Evolutionary conservation across 768 basidiomycete genomes (phyloP), one percentile per base, ranked within the genome.

Genomic region (Podaxis sp.): DNA sequence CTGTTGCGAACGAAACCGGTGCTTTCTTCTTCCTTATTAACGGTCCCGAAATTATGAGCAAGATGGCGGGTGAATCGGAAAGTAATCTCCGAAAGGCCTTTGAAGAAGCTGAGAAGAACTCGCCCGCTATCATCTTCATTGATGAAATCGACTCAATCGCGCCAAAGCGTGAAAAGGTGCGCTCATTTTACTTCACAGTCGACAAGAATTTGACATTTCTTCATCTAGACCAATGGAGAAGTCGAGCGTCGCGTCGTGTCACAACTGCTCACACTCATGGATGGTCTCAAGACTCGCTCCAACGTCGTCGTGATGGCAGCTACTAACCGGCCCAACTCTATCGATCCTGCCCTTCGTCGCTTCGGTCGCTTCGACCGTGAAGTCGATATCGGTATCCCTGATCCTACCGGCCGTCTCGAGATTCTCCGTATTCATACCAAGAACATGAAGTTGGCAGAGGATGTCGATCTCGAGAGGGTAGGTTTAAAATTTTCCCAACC

Each of bases 1-100:
- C 97, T 6, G 97, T 99, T 52, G 97, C 97, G 66, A 99, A 99
- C 74, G 97, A 99, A 78, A 99, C 97, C 28, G 97, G 97, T 55
- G 97, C 97, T 15, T 99, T 99, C 87, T 99, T 99, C 86, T 99
- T 99, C 89, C 80, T 99, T 56, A 99, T 99, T 80, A 99, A 99
- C 72, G 97, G 97, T 58, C 97, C 97, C 56, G 97, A 99, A 77
- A 99, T 99, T 75, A 99, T 99, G 97, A 93, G 91, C 69, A 99
- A 99, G 84, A 99, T 99, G 97, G 97, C 97, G 58, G 97, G 97
- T 68, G 97, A 99, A 80, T 90, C 87, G 73, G 97, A 99, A 76
- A 95, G 92, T 72, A 99, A 99, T 77, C 80, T 99, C 65, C 82
- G 97, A 68, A 99, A 99, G 76, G 96, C 97, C 28, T 99, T 99